Base-by-base conservation (phyloP, 2,329 filamentous ascomycete species). In the Hansfordia pulvinata region DNA sequence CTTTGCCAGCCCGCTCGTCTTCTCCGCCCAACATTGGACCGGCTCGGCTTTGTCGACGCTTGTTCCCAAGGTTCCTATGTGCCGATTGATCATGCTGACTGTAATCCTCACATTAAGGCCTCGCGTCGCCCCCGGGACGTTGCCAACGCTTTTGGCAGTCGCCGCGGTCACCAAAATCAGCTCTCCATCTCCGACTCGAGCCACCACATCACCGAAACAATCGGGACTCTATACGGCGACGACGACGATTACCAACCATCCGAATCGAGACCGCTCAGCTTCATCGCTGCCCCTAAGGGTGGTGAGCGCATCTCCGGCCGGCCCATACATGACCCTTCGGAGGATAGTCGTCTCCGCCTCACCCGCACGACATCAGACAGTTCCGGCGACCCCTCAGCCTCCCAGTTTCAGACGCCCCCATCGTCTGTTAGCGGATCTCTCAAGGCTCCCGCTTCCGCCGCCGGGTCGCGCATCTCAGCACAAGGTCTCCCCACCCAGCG, bases 121-220 rank as follows among this genome's bases (percentile, higher is more conserved):
- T 69, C 68, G 50, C 64, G 64, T 52, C 61, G 62, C 48, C 59
- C 60, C 51, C 62, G 58, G 53, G 60, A 71, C 57, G 55, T 60
- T 50, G 62, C 64, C 49, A 58, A 56, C 45, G 69, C 58, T 50
- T 69, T 71, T 52, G 54, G 64, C 40, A 66, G 52, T 49, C 65
- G 66, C 50, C 68, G 68, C 44, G 67, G 67, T 38, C 68, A 72
- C 50, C 53, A 52, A 33, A 66, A 54, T 44, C 64, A 71, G 42
- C 56, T 72, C 26, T 74, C 69, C 30, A 73, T 93, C 50, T 90
- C 81, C 52, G 85, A 93, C 55, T 80, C 86, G 34, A 84, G 69
- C 56, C 84, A 93, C 56, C 86, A 93, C 69, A 83, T 93, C 49
- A 93, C 85, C 30, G 86, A 93, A 53, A 80, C 84, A 32, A 93